A percentile compares a stretch with the other conserved stretches of the same genome.
These are phyloP conservation scores for Aspergillus sp. DNA, from an alignment of 2,329 filamentous ascomycete species.

Conservation along the genomic window DNA sequence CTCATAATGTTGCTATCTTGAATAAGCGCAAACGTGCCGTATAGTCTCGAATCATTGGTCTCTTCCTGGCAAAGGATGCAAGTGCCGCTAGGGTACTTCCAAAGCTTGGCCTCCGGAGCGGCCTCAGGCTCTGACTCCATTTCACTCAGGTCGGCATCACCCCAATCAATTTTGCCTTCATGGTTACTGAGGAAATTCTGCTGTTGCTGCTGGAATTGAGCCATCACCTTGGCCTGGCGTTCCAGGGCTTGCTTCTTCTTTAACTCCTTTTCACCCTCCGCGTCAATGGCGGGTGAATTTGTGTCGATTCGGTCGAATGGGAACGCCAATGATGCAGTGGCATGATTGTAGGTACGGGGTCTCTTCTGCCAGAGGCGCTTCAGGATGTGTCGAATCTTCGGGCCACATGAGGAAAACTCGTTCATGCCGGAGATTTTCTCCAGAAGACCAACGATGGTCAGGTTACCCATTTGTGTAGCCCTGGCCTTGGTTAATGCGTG, in stretches of 20 bases:
- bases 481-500: slow-evolving; percentile 67
- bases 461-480: slow-evolving; percentile 38
- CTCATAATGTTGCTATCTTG: slow-evolving; percentile 83
- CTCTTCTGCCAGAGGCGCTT: slow-evolving; percentile 82
- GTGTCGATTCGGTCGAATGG: slow-evolving; percentile 78
- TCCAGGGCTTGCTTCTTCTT: slow-evolving; percentile 91
- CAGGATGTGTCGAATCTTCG: slow-evolving; percentile 81
- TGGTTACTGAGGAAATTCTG: slow-evolving; percentile 87
- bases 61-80: slow-evolving; percentile 98
- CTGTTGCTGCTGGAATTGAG: slow-evolving; percentile 96
- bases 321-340: slow-evolving; percentile 60
- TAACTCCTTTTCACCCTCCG: slow-evolving; percentile 62
- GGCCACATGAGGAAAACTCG: slow-evolving; percentile 76
- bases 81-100: slow-evolving; percentile 89
- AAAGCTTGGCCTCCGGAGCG: slow-evolving; percentile 68
- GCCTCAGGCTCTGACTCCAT: slow-evolving; percentile 50
- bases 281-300: slow-evolving; percentile 71
- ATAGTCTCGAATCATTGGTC: slow-evolving; percentile 82
- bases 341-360: slow-evolving; percentile 69
- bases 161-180: slow-evolving; percentile 82
- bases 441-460: slow-evolving; percentile 55
- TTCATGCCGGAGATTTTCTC: slow-evolving; percentile 61
- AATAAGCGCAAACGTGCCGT: slow-evolving; percentile 89
- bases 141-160: slow-evolving; percentile 75
- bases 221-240: slow-evolving; percentile 92